Evolutionary conservation across 352 stramenopile species (phyloP).

Genomic region (Peronospora farinosa): DNA sequence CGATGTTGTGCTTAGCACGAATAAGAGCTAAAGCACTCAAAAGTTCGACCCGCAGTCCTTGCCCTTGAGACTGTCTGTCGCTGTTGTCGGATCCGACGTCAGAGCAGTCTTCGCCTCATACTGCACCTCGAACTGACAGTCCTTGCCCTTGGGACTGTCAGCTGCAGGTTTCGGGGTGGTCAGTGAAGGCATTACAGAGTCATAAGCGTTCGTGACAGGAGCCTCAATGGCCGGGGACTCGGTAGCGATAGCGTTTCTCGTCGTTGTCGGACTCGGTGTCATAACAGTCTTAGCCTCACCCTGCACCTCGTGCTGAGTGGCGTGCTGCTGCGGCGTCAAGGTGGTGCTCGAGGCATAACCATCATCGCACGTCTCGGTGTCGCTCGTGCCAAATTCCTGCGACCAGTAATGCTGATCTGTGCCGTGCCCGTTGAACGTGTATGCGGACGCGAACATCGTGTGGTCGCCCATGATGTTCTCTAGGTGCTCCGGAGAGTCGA

Average conservation of each 20-base stretch:
- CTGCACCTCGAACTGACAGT: too few relatives aligned
- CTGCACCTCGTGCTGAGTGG: constrained; percentile 17
- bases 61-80: too few relatives aligned
- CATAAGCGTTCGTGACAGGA: not conserved
- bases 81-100: too few relatives aligned
- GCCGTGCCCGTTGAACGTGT: constrained; percentile 22
- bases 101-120: too few relatives aligned
- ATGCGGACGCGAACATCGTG: constrained; percentile 33
- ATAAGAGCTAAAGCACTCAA: constrained; percentile 3
- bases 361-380: constrained; percentile 23
- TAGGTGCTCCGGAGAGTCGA: constrained; percentile 28
- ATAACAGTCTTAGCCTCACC: constrained; percentile 7
- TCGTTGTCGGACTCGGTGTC: not conserved
- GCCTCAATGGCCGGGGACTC: not conserved
- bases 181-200: not conserved
- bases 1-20: not conserved
- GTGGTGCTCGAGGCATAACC: not conserved
- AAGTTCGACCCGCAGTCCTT: constrained; percentile 12
- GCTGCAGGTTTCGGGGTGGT: not conserved
- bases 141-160: constrained; percentile 14
- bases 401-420: constrained; percentile 53
- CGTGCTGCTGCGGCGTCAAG: constrained; percentile 12
- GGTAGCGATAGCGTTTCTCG: not conserved
- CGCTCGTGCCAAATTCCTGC: constrained; percentile 44
- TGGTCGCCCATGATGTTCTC: constrained; percentile 38